Evolutionary conservation across 2,329 filamentous ascomycete species (phyloP).

Genomic region (Pleurostoma richardsiae): DNA sequence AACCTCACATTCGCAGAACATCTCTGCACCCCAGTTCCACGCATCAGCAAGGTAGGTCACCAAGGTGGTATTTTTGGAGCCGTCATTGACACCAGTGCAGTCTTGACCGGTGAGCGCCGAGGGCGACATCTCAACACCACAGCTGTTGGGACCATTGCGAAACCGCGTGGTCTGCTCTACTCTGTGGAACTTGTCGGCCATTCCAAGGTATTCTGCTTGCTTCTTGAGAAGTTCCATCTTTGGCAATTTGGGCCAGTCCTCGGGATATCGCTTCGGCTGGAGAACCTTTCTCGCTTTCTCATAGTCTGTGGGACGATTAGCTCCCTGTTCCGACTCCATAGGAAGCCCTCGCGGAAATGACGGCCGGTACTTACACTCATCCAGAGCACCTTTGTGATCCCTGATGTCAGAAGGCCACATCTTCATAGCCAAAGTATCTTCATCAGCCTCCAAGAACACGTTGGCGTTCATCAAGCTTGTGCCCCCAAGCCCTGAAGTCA

Average conservation of each 20-base stretch:
- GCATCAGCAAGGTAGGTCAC: slow-evolving; percentile 65
- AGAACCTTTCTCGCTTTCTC: slow-evolving; percentile 48
- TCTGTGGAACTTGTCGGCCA: slow-evolving; percentile 46
- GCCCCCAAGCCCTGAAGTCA: slow-evolving; percentile 52
- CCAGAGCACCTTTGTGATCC: slow-evolving; percentile 31
- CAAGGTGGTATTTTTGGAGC: slow-evolving; percentile 60
- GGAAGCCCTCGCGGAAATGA: background rate
- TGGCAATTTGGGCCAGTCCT: slow-evolving; percentile 49
- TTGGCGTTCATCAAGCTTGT: slow-evolving; percentile 65
- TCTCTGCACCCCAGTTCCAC: slow-evolving; percentile 68
- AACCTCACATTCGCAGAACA: slow-evolving; percentile 67
- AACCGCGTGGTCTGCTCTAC: slow-evolving; percentile 62
- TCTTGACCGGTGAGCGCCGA: slow-evolving; percentile 60
- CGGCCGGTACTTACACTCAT: slow-evolving; percentile 37
- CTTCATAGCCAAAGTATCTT: slow-evolving; percentile 44
- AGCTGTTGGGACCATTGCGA: slow-evolving; percentile 52
- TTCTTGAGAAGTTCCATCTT: slow-evolving; percentile 53
- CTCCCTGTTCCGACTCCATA: background rate
- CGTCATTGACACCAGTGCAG: slow-evolving; percentile 60
- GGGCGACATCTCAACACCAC: slow-evolving; percentile 58
- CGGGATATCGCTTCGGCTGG: slow-evolving; percentile 53
- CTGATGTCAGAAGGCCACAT: slow-evolving; percentile 57
- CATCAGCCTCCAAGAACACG: slow-evolving; percentile 57
- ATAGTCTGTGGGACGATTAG: slow-evolving; percentile 40
- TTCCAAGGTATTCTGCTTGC: slow-evolving; percentile 48